Percentiles rank a stretch among this genome's conserved stretches.
phyloP scores from a whole-genome alignment of 2,329 filamentous ascomycete species.

The Botryotinia globosa region DNA sequence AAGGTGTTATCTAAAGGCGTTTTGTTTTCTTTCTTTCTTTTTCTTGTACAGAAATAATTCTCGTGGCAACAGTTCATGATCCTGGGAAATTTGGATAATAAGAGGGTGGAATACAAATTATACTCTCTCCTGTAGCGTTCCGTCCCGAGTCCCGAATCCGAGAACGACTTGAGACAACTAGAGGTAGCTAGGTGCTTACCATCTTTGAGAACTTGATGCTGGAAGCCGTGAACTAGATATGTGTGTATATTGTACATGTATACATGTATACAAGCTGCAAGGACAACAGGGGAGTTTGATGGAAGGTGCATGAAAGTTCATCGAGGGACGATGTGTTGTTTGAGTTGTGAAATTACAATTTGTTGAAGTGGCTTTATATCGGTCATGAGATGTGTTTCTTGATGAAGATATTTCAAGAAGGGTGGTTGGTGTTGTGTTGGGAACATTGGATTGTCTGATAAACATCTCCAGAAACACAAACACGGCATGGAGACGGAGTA shows the following conservation, averaged over 20 bases:
- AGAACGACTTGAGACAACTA: not conserved
- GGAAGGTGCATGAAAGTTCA: not conserved
- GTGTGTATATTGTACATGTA: not conserved
- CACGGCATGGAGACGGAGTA: not conserved
- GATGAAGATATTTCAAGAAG: not conserved
- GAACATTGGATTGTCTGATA: not conserved
- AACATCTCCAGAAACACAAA: not conserved
- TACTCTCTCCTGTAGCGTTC: not conserved
- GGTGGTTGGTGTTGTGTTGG: not conserved
- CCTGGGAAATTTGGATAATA: not conserved
- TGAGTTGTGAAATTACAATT: not conserved
- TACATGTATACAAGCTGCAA: not conserved
- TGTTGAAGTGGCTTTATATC: not conserved
- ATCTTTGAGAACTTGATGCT: not conserved
- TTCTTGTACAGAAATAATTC: not conserved
- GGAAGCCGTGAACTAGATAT: not conserved
- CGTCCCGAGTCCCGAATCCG: not conserved
- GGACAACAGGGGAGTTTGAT: not conserved
- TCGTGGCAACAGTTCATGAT: not conserved
- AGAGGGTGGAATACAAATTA: not conserved
- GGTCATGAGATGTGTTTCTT: not conserved
- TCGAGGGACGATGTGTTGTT: not conserved
- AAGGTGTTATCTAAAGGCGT: not conserved
- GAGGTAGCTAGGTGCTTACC: not conserved
- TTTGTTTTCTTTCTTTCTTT: not conserved